Conservation (phyloP, 352 stramenopile species). For the Globisporangium yorkense region DNA sequence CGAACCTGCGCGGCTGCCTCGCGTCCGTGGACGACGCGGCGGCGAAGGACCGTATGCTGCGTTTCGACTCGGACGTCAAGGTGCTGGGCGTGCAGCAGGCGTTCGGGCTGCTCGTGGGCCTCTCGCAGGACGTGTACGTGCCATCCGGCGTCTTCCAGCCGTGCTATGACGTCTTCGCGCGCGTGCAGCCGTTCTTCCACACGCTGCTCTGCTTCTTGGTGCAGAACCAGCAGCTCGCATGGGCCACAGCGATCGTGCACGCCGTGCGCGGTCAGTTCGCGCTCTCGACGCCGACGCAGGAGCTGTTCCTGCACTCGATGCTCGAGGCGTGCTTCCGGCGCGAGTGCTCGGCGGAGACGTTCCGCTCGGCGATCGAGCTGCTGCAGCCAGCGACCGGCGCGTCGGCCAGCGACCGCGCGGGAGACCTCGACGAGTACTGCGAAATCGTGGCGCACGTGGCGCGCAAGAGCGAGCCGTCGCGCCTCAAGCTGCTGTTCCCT, state of each 20-base stretch:
- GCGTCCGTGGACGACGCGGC: conserved; percentile 52
- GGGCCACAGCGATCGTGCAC: conserved; percentile 41
- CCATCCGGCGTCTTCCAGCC: conserved; percentile 48
- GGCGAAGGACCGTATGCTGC: conserved; percentile 57
- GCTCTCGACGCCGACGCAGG: conserved; percentile 62
- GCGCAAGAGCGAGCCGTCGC: conserved; percentile 78
- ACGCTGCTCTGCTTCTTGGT: conserved; percentile 62
- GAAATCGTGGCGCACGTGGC: conserved; percentile 81
- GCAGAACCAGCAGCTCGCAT: conserved; percentile 53
- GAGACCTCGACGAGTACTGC: conserved; percentile 74
- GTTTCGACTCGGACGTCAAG: conserved; percentile 74
- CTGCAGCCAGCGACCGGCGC: conserved; percentile 22
- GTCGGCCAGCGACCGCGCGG: not conserved
- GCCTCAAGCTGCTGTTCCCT: conserved; percentile 64
- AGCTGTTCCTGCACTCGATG: conserved; percentile 79
- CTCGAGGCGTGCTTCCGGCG: conserved; percentile 58
- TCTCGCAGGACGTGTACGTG: conserved; percentile 80
- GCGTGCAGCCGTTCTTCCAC: conserved; percentile 81
- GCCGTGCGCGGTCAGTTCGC: conserved; percentile 46
- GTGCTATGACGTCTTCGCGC: conserved; percentile 71
- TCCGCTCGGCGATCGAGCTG: conserved; percentile 44
- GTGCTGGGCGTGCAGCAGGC: conserved; percentile 55
- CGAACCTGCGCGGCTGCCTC: conserved; percentile 49
- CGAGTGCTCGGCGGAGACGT: conserved; percentile 30
- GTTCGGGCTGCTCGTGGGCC: conserved; percentile 68